A percentile compares a stretch with the other conserved stretches of the same genome.
Conservation (phyloP, 176 grass and related monocot species). For the Musa troglodytarum region DNA sequence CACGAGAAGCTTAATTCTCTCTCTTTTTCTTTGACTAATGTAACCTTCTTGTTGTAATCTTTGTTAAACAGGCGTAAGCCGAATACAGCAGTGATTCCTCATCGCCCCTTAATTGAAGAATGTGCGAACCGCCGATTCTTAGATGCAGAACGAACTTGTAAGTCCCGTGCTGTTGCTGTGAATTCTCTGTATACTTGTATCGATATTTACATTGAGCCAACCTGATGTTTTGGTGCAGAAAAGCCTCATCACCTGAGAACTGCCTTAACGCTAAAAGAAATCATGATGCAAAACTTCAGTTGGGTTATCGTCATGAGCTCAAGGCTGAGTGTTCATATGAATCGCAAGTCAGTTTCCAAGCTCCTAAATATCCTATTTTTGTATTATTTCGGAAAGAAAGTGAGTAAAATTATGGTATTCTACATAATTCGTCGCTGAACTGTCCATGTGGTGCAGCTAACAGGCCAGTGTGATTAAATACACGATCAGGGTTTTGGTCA, state of each 20-base stretch:
- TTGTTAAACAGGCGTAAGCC: neutral
- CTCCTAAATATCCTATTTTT: neutral
- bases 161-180: neutral
- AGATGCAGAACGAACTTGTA: constrained; percentile 13
- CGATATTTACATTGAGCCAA: neutral
- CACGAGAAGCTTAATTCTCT: neutral
- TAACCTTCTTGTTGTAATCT: neutral
- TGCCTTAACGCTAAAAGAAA: neutral
- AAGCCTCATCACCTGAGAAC: neutral
- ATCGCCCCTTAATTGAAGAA: neutral
- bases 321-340: neutral
- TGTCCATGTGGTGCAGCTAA: too few relatives aligned
- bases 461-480: too few relatives aligned
- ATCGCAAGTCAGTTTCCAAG: neutral
- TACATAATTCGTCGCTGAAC: too few relatives aligned
- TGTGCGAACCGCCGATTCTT: neutral
- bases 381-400: neutral
- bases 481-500: too few relatives aligned
- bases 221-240: neutral
- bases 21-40: neutral
- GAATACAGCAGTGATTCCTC: neutral
- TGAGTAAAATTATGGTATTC: neutral
- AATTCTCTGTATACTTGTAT: neutral
- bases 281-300: neutral
- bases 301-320: neutral